Conservation (phyloP, 108 stramenopile species). For the Nitzschia putrida region DNA sequence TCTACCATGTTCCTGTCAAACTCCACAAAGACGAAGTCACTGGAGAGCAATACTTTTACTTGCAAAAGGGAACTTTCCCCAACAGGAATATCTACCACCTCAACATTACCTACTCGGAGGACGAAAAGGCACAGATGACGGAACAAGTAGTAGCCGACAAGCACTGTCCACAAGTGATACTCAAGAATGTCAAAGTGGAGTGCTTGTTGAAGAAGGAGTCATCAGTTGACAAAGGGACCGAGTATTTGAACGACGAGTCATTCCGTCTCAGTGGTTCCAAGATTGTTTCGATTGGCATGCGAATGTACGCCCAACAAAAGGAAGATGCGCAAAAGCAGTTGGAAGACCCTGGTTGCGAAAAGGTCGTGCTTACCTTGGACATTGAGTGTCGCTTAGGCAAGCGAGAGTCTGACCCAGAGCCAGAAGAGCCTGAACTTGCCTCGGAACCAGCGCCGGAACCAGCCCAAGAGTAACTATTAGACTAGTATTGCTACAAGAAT, state of each 20-base stretch:
- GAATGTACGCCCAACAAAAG: constrained; percentile 21
- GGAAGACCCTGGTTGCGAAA: constrained; percentile 13
- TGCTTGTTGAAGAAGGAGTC: background rate
- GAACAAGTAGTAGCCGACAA: constrained; percentile 20
- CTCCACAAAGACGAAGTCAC: constrained; percentile 12
- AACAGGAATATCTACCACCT: constrained; percentile 5
- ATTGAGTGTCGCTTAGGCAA: constrained; percentile 14
- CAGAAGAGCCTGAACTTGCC: background rate
- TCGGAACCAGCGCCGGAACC: no score
- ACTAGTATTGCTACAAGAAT: no score
- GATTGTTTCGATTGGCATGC: constrained; percentile 18
- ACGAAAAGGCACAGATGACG: constrained; percentile 8
- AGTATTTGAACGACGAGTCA: constrained; percentile 6
- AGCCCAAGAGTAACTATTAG: no score
- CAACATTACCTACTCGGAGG: constrained; percentile 8
- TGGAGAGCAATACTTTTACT: constrained; percentile 17
- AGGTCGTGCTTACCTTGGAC: constrained; percentile 1
- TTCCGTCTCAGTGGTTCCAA: constrained; percentile 19
- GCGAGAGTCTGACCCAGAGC: background rate
- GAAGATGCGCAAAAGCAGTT: constrained; percentile 16
- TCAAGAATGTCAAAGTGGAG: constrained; percentile 15
- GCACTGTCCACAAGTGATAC: constrained; percentile 9
- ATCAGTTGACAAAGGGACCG: background rate
- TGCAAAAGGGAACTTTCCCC: constrained; percentile 23
- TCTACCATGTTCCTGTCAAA: constrained; percentile 14